These are phyloP conservation scores for Pseudopyricularia cyperi DNA, from an alignment of 2,329 filamentous ascomycete species.

Conservation along the genomic window DNA sequence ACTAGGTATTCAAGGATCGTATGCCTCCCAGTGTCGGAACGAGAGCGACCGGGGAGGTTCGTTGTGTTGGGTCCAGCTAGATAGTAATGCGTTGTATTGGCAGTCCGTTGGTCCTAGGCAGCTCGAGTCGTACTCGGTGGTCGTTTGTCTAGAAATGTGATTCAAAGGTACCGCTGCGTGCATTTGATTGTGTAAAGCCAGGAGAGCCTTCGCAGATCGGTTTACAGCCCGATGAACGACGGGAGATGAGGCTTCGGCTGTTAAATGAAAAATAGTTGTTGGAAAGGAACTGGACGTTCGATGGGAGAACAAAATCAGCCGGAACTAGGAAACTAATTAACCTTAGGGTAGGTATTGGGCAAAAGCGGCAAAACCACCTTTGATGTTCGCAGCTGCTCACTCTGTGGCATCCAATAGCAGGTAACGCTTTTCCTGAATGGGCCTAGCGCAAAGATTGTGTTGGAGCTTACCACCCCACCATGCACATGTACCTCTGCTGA, in stretches of 20 bases:
- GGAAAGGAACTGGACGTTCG: too few species aligned
- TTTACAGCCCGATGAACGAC: background rate
- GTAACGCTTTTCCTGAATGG: background rate
- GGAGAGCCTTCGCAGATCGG: background rate
- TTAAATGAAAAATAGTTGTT: too few species aligned
- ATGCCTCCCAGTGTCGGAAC: too few species aligned
- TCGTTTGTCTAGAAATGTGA: background rate
- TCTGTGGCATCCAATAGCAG: background rate
- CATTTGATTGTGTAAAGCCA: background rate
- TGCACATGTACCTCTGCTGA: background rate
- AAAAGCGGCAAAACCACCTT: background rate
- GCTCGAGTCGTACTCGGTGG: background rate
- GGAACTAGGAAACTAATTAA: background rate
- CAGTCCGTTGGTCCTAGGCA: too few species aligned
- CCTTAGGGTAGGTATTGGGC: background rate
- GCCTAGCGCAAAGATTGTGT: background rate
- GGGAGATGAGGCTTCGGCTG: background rate
- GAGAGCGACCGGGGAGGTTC: too few species aligned
- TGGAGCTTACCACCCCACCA: background rate
- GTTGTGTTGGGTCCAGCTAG: too few species aligned
- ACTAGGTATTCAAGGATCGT: too few species aligned
- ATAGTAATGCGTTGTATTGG: too few species aligned
- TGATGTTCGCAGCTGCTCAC: background rate
- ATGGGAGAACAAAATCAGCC: too few species aligned
- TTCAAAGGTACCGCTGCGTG: background rate